These are phyloP conservation scores for Thermochaetoides dissita DNA, from an alignment of 2,329 filamentous ascomycete genomes.

Conservation along the genomic window DNA sequence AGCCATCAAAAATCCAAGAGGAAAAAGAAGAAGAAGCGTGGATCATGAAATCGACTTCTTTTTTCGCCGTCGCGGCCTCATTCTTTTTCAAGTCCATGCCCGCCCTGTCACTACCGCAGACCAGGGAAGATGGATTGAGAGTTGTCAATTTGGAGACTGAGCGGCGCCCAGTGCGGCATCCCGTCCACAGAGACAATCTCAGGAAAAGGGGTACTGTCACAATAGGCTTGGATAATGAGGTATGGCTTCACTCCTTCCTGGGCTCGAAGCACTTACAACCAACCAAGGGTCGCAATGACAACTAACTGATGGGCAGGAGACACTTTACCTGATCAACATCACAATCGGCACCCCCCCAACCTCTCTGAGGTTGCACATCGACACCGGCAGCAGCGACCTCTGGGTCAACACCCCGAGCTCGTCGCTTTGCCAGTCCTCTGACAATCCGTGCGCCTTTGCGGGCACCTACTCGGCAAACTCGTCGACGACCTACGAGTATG, in stretches of 20 bases:
- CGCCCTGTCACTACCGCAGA: constrained; percentile 19
- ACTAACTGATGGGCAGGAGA: constrained; percentile 29
- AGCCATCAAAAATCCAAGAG: no score
- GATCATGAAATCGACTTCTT: constrained; percentile 21
- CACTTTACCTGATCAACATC: constrained; percentile 50
- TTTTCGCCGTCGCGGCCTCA: constrained; percentile 19
- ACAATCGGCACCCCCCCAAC: constrained; percentile 50
- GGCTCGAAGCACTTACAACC: neutral
- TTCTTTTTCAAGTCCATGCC: constrained; percentile 15
- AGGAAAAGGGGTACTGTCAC: constrained; percentile 31
- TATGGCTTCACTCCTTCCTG: constrained; percentile 20
- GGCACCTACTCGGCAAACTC: constrained; percentile 56
- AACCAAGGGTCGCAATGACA: no score
- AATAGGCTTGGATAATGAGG: constrained; percentile 41
- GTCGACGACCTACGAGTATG: constrained; percentile 62
- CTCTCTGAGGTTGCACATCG: constrained; percentile 42
- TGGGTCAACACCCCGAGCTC: constrained; percentile 58
- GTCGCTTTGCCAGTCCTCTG: constrained; percentile 36
- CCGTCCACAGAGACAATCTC: constrained; percentile 30
- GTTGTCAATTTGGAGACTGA: constrained; percentile 34
- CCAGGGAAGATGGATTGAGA: constrained; percentile 22
- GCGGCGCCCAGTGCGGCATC: constrained; percentile 26
- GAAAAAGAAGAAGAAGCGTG: no score
- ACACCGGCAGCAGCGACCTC: constrained; percentile 56
- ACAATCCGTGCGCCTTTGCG: constrained; percentile 40